Conservation (phyloP, 306 rosid genomes). For the Arachis hypogaea region DNA sequence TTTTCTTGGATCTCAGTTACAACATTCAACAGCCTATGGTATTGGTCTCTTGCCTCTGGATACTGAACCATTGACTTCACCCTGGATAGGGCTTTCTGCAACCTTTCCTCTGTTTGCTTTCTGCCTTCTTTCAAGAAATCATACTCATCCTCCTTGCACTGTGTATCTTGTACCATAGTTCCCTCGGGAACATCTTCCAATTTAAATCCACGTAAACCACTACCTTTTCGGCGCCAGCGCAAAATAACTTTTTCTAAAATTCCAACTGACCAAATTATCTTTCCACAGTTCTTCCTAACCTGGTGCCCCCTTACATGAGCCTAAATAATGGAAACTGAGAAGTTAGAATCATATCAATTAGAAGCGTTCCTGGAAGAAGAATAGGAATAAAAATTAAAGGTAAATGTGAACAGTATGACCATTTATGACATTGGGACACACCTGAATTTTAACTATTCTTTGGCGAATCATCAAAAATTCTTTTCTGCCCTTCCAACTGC, state of each 20-base stretch:
- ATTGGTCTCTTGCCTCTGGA: slow-evolving; percentile 93
- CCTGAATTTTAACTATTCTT: slow-evolving; percentile 89
- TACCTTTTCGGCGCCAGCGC: slow-evolving; percentile 90
- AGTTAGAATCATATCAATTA: slow-evolving; percentile 33
- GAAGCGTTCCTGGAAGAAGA: not conserved
- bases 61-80: slow-evolving; percentile 92
- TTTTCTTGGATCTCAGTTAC: slow-evolving; percentile 65
- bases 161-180: slow-evolving; percentile 45
- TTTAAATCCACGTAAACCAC: slow-evolving; percentile 86
- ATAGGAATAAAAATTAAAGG: not conserved
- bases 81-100: slow-evolving; percentile 84
- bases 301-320: slow-evolving; percentile 96
- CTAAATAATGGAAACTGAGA: slow-evolving; percentile 41
- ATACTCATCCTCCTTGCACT: slow-evolving; percentile 61
- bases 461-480: slow-evolving; percentile 69
- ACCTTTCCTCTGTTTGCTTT: slow-evolving; percentile 80
- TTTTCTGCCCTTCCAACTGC: slow-evolving; percentile 81
- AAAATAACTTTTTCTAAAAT: slow-evolving; percentile 81
- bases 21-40: slow-evolving; percentile 71
- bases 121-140: slow-evolving; percentile 79
- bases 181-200: slow-evolving; percentile 55
- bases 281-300: slow-evolving; percentile 68
- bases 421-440: slow-evolving; percentile 20
- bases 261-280: slow-evolving; percentile 82
- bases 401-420: slow-evolving; percentile 9